A percentile compares a stretch with the other conserved stretches of the same genome.
Conservation (phyloP, 768 basidiomycete species). For the Russula abietina region DNA sequence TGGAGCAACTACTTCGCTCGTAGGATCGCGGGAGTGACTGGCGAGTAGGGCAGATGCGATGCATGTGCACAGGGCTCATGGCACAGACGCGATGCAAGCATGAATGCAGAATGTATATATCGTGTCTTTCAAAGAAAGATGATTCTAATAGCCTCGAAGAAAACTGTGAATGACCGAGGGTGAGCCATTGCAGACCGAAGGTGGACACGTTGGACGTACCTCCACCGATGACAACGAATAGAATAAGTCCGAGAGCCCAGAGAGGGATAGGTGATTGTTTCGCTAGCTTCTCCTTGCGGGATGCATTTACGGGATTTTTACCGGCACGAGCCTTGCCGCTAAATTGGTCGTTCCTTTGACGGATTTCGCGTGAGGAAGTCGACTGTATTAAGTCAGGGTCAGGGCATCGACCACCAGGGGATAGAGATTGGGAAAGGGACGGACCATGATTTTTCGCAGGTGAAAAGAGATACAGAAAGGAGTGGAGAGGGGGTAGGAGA, state of each 20-base stretch:
- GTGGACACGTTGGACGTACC: conserved; percentile 40
- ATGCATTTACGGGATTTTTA: conserved; percentile 68
- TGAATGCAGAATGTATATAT: neutral
- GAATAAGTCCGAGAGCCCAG: conserved; percentile 65
- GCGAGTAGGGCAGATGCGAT: neutral
- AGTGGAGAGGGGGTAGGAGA: neutral
- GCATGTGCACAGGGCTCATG: neutral
- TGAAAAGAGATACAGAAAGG: conserved; percentile 10
- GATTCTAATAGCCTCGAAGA: conserved; percentile 66
- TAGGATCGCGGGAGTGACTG: neutral
- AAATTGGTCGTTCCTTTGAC: conserved; percentile 76
- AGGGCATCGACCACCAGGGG: neutral
- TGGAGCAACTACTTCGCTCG: neutral
- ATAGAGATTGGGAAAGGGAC: neutral
- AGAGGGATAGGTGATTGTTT: conserved; percentile 71
- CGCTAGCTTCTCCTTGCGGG: conserved; percentile 61
- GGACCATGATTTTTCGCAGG: neutral
- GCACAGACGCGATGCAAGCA: neutral
- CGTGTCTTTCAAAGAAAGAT: conserved; percentile 49
- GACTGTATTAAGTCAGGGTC: neutral
- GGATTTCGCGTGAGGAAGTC: conserved; percentile 73
- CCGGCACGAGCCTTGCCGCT: conserved; percentile 64
- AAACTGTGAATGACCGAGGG: conserved; percentile 38
- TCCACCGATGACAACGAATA: conserved; percentile 79
- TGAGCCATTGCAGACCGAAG: conserved; percentile 1